Conservation (phyloP, 345 rosid species). For the Cochlearia excelsa region DNA sequence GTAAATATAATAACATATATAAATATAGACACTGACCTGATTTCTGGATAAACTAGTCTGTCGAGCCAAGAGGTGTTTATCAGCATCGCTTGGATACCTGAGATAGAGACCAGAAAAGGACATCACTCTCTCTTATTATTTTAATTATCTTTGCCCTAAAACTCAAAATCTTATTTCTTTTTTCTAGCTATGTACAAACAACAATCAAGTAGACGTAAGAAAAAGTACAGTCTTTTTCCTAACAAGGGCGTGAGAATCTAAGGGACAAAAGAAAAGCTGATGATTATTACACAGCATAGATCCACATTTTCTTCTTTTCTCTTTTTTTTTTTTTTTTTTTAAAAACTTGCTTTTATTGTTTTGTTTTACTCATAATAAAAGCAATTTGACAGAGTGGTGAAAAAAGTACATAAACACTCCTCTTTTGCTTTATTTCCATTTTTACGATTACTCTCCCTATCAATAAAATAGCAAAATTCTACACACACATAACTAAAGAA, state of each 20-base stretch:
- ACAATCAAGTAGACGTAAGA: slow-evolving; percentile 27
- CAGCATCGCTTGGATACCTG: slow-evolving; percentile 99
- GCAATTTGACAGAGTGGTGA: slow-evolving; percentile 24
- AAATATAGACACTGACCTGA: slow-evolving; percentile 55
- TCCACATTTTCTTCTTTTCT: neutral
- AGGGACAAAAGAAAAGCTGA: slow-evolving; percentile 42
- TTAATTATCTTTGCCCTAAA: slow-evolving; percentile 27
- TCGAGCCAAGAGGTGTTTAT: slow-evolving; percentile 96
- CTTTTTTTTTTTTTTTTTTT: neutral
- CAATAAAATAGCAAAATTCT: slow-evolving; percentile 36
- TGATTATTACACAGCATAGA: slow-evolving; percentile 26
- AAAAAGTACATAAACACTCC: slow-evolving; percentile 29
- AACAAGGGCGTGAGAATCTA: slow-evolving; percentile 83
- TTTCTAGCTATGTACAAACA: slow-evolving; percentile 9
- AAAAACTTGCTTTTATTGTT: slow-evolving; percentile 12
- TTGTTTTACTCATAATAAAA: slow-evolving; percentile 28
- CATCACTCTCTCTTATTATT: slow-evolving; percentile 36
- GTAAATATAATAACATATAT: neutral
- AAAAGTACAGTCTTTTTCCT: slow-evolving; percentile 36
- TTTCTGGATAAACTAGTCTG: slow-evolving; percentile 98
- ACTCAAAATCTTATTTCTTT: slow-evolving; percentile 9
- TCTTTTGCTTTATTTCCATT: slow-evolving; percentile 47
- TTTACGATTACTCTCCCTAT: slow-evolving; percentile 40
- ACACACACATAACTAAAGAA: slow-evolving; percentile 16
- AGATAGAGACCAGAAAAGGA: slow-evolving; percentile 82